These are phyloP conservation scores for Austroboletus novae-zelandiae DNA, from an alignment of 1,284 basidiomycete genomes.

Conservation along the genomic window DNA sequence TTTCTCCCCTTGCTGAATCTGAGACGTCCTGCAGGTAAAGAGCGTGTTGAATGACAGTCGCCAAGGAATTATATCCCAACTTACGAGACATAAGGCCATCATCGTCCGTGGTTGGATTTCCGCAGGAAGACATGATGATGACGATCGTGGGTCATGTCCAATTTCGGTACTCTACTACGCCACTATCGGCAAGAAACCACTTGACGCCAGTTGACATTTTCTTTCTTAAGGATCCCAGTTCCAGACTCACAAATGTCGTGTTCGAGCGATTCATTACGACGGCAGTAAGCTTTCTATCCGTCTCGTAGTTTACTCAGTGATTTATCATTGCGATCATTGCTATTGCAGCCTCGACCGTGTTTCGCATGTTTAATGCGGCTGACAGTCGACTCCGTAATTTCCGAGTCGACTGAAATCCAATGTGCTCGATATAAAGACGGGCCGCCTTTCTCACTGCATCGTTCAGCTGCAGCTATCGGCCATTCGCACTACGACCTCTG, in stretches of 20 bases:
- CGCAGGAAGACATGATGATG: slow-evolving; percentile 47
- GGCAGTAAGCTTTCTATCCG: slow-evolving; percentile 8
- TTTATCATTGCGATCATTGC: background rate
- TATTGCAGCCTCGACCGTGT: slow-evolving; percentile 3
- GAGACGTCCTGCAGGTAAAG: slow-evolving; percentile 44
- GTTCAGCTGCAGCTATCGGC: slow-evolving; percentile 2
- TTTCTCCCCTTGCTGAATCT: slow-evolving; percentile 62
- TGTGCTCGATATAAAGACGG: slow-evolving; percentile 9
- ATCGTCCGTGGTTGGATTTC: slow-evolving; percentile 53
- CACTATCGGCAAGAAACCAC: no score
- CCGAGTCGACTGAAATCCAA: slow-evolving; percentile 11
- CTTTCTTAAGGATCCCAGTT: background rate
- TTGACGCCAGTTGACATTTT: no score
- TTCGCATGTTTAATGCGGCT: slow-evolving; percentile 10
- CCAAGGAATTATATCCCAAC: slow-evolving; percentile 20
- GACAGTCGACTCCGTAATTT: slow-evolving; percentile 9
- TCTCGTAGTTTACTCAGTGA: background rate
- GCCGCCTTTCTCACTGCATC: background rate
- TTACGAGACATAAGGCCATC: slow-evolving; percentile 65
- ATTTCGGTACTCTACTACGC: background rate
- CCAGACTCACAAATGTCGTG: background rate
- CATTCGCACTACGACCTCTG: background rate
- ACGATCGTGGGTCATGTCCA: background rate
- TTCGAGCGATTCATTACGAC: no score
- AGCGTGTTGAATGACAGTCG: background rate